A percentile compares a stretch with the other conserved stretches of the same genome.
These are phyloP conservation scores for Coemansia sp. DNA, from an alignment of 192 early-diverging fungal genomes.

Conservation along the genomic window DNA sequence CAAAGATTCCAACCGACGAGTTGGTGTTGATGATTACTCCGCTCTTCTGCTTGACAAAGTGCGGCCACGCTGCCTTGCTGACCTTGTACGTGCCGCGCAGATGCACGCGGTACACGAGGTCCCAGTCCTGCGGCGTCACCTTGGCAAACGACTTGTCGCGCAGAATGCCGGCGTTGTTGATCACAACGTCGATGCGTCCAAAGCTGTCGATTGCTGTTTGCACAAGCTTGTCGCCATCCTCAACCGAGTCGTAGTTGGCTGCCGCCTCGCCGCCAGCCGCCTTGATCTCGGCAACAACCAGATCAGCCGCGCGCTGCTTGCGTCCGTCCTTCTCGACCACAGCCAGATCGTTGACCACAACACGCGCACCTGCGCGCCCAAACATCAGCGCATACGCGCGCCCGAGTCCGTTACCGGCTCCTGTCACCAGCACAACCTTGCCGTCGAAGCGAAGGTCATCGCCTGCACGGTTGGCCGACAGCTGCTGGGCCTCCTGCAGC, in stretches of 20 bases:
- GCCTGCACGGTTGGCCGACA: conserved; percentile 62
- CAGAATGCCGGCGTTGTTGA: conserved; percentile 98
- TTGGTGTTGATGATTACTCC: conserved; percentile 95
- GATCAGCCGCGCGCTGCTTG: conserved; percentile 60
- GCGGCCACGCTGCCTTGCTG: conserved; percentile 93
- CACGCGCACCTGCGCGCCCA: conserved; percentile 80
- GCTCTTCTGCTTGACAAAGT: conserved; percentile 91
- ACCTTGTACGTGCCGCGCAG: conserved; percentile 94
- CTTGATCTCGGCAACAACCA: conserved; percentile 83
- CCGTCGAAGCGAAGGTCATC: conserved; percentile 70
- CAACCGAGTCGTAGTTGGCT: conserved; percentile 92
- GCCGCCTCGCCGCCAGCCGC: conserved; percentile 85
- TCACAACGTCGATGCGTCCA: conserved; percentile 78
- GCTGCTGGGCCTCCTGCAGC: conserved; percentile 71
- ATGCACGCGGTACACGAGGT: conserved; percentile 88
- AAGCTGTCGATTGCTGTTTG: conserved; percentile 87
- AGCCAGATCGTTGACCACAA: conserved; percentile 95
- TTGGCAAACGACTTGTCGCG: conserved; percentile 92
- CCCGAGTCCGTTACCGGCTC: conserved; percentile 93
- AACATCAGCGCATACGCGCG: conserved; percentile 85
- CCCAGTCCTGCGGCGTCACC: conserved; percentile 94
- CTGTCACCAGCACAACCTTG: conserved; percentile 85
- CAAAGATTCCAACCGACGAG: conserved; percentile 93
- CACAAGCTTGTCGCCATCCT: conserved; percentile 93
- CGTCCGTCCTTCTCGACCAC: conserved; percentile 47